Evolutionary conservation across 2,329 filamentous ascomycete species (phyloP), one percentile per base, ranked within the genome.

Genomic region (Sphaerulina vaccinii): DNA sequence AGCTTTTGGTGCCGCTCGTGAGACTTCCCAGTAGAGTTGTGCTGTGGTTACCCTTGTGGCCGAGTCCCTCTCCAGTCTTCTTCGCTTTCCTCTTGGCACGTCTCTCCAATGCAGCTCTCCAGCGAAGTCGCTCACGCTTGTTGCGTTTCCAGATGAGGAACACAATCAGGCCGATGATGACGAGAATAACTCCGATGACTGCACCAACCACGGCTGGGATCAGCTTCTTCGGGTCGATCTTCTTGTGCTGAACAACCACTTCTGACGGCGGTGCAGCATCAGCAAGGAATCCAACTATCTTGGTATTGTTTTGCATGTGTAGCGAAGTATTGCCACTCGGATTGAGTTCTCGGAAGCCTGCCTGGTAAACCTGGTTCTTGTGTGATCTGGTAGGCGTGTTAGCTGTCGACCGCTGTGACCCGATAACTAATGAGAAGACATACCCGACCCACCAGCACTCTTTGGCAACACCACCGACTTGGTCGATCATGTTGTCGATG

Each of bases 301-400:
- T 18, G 24, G 37, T 49, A 27, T 40, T 23, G 37, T 49, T 37
- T 8, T 49, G 45, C 45, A 49, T 49, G 19, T 49, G 45, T n/a
- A 49, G 36, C 8, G 45, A 49, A 9, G 16, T 33, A 27, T 35
- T 33, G 27, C 24, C 45, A 40, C 22, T 41, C 19, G 51, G 39
- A 8, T 53, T 53, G 24, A 53, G 11, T 1, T 18, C 33, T 21
- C 51, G 51, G 15, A 49, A 53, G 5, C 51, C 51, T 9, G 51
- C 51, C 44, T 53, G 51, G n/a, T 53, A 53, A 10, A 53, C 51
- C 29, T 53, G 51, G 21, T 53, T 53, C 19, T 49, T 43, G 18
- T 53, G 45, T 6, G 51, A 40, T 33, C 51, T 53, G 24, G 16
- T n/a, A 22, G 16, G 15, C 2, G 11, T n/a, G 8, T 43, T 22